Conservation (phyloP, 345 rosid species). For the Kandelia obovata region DNA sequence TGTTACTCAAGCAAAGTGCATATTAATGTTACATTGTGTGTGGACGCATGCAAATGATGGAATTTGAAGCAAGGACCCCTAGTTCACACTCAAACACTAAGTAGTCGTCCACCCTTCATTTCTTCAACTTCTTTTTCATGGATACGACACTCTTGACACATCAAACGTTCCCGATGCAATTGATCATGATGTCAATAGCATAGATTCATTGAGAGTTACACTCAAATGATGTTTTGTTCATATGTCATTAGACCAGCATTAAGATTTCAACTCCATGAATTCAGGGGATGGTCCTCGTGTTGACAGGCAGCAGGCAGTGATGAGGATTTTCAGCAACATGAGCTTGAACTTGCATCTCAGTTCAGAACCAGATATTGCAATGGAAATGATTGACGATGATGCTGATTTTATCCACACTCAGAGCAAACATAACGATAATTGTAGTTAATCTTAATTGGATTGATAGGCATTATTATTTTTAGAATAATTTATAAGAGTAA, state of each 20-base stretch:
- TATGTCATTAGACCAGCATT: not conserved
- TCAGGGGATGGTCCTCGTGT: slow-evolving; percentile 91
- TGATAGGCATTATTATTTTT: no score
- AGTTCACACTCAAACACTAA: not conserved
- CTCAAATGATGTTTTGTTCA: no score
- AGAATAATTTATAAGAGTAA: no score
- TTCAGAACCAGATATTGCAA: slow-evolving; percentile 67
- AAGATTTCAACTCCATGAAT: slow-evolving; percentile 12
- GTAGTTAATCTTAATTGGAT: no score
- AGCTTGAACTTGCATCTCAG: slow-evolving; percentile 80
- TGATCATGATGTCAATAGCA: not conserved
- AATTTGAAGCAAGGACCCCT: not conserved
- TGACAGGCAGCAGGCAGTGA: slow-evolving; percentile 89
- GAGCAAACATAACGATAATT: no score
- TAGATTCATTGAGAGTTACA: no score
- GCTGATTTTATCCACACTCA: slow-evolving; percentile 41
- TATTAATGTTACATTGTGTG: not conserved
- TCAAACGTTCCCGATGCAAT: not conserved
- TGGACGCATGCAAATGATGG: not conserved
- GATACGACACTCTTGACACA: not conserved
- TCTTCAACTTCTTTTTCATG: not conserved
- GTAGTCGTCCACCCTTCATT: not conserved
- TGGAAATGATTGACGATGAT: slow-evolving; percentile 52
- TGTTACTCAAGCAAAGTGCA: not conserved
- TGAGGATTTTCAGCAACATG: slow-evolving; percentile 92